phyloP scores from a whole-genome alignment of 768 basidiomycete genomes.

The Cystoderma amianthinum region DNA sequence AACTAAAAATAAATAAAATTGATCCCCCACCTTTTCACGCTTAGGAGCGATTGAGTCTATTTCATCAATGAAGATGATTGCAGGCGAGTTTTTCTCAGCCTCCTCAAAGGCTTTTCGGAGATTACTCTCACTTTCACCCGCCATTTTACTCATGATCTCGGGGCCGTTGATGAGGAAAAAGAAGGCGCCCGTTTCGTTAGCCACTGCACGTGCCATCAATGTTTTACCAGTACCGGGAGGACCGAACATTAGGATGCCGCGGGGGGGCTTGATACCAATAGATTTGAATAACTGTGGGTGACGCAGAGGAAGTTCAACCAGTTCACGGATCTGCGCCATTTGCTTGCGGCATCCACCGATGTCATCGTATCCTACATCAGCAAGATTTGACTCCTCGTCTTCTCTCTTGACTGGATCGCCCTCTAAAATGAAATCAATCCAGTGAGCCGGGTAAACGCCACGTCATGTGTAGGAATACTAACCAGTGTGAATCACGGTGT shows the following conservation, averaged over 20 bases:
- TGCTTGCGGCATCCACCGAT: constrained; percentile 97
- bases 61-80: constrained; percentile 99
- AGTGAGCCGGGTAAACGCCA: too few species aligned
- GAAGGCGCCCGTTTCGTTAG: constrained; percentile 99
- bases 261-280: constrained; percentile 98
- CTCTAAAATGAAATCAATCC: too few species aligned
- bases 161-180: constrained; percentile 99
- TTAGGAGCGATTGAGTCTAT: constrained; percentile 99
- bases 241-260: constrained; percentile 94
- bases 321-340: constrained; percentile 98
- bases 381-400: constrained; percentile 93
- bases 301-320: constrained; percentile 93
- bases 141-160: constrained; percentile 99
- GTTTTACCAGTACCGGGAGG: constrained; percentile 99
- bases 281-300: constrained; percentile 98
- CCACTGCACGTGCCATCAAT: constrained; percentile 98
- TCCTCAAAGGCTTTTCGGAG: constrained; percentile 98
- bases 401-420: too few species aligned
- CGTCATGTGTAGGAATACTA: too few species aligned
- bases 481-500: constrained; percentile 96
- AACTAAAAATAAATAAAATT: neutral
- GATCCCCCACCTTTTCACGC: constrained; percentile 87
- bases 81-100: constrained; percentile 98
- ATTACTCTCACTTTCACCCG: constrained; percentile 97
- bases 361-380: constrained; percentile 84